phyloP scores from a whole-genome alignment of 2,329 filamentous ascomycete species.

The Claviceps pazoutovae region DNA sequence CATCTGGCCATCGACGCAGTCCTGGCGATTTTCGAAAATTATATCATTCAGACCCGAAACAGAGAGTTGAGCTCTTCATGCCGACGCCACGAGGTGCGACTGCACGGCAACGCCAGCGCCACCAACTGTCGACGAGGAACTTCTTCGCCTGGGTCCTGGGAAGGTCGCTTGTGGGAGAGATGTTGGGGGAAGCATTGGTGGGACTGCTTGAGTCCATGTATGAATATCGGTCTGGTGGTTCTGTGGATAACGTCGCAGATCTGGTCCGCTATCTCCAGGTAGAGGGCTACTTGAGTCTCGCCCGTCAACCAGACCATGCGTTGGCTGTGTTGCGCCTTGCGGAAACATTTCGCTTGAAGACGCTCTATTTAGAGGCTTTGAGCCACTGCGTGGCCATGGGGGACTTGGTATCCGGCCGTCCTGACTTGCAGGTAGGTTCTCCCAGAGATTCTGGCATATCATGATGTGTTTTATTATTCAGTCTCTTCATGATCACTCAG shows the following conservation, averaged over 20 bases:
- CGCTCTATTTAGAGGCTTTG: conserved; percentile 62
- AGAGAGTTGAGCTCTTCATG: conserved; percentile 50
- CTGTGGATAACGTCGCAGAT: conserved; percentile 42
- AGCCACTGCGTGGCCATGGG: conserved; percentile 69
- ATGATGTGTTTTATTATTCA: too few species aligned
- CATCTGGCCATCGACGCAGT: conserved; percentile 14
- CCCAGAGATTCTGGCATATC: too few species aligned
- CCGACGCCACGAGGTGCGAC: conserved; percentile 43
- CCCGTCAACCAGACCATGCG: conserved; percentile 52
- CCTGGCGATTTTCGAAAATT: conserved; percentile 19
- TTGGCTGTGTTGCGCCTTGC: conserved; percentile 54
- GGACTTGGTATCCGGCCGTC: conserved; percentile 38
- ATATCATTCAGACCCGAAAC: conserved; percentile 16
- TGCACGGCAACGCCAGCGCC: conserved; percentile 40
- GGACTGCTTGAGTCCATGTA: conserved; percentile 51
- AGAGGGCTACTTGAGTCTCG: conserved; percentile 56
- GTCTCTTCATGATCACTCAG: neutral
- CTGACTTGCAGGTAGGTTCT: conserved; percentile 46
- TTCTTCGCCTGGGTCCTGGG: conserved; percentile 59
- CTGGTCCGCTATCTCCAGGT: conserved; percentile 44
- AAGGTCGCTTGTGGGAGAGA: conserved; percentile 51
- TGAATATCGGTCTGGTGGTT: conserved; percentile 44
- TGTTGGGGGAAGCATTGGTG: conserved; percentile 50
- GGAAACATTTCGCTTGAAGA: conserved; percentile 47
- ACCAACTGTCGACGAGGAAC: conserved; percentile 59